phyloP scores from a whole-genome alignment of 1,284 basidiomycete genomes.

The Abortiporus biennis region DNA sequence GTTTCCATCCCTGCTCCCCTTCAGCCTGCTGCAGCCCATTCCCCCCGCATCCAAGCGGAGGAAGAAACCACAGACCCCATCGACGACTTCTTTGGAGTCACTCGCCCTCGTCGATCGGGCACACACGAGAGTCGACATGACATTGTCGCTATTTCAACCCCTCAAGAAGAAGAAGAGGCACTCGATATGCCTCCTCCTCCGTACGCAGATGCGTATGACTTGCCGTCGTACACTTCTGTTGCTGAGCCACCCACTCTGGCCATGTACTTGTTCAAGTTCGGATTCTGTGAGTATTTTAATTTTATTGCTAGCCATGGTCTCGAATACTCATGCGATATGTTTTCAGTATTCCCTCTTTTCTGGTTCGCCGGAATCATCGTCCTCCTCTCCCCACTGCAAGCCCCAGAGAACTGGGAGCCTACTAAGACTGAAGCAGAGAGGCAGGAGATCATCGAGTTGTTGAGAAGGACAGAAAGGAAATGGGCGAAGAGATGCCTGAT shows the following conservation, averaged over 20 bases:
- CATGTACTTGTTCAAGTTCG: slow-evolving; percentile 28
- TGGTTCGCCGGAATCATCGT: slow-evolving; percentile 34
- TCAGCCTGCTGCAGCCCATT: background rate
- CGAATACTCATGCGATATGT: background rate
- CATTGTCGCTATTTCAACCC: slow-evolving; percentile 8
- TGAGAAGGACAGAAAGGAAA: slow-evolving; percentile 31
- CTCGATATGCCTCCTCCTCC: slow-evolving; percentile 19
- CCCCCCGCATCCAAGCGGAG: slow-evolving; percentile 11
- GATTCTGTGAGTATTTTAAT: slow-evolving; percentile 18
- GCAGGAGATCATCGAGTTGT: slow-evolving; percentile 25
- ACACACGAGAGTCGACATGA: slow-evolving; percentile 25
- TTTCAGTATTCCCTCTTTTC: slow-evolving; percentile 37
- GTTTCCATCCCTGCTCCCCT: slow-evolving; percentile 1
- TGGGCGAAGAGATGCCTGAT: slow-evolving; percentile 36
- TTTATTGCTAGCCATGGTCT: background rate
- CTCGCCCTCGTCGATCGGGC: slow-evolving; percentile 16
- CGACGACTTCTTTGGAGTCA: slow-evolving; percentile 25
- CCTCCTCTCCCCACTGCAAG: slow-evolving; percentile 30
- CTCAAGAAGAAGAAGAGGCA: slow-evolving; percentile 5
- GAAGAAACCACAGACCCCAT: slow-evolving; percentile 16
- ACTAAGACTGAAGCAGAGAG: slow-evolving; percentile 31
- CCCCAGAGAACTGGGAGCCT: slow-evolving; percentile 31
- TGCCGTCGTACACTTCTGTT: slow-evolving; percentile 18
- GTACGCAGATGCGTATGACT: slow-evolving; percentile 17
- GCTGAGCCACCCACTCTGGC: slow-evolving; percentile 26